phyloP scores from a whole-genome alignment of 108 stramenopile genomes.

The Nitzschia sp. region DNA sequence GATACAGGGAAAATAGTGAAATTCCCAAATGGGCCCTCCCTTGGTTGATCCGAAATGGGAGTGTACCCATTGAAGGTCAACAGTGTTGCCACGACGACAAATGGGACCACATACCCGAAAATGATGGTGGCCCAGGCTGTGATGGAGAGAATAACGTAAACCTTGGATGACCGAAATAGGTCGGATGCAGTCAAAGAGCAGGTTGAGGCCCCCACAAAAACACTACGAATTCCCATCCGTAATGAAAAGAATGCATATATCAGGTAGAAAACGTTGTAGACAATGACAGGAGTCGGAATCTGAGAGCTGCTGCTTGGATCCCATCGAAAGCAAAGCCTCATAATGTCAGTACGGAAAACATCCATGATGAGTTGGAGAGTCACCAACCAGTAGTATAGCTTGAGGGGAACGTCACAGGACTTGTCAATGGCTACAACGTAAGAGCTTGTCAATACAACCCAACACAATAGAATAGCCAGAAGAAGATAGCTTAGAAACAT shows the following conservation, averaged over 20 bases:
- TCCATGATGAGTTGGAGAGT: constrained; percentile 67
- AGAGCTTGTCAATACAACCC: constrained; percentile 62
- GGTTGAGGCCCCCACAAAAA: constrained; percentile 41
- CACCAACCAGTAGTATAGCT: constrained; percentile 68
- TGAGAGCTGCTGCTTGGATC: constrained; percentile 39
- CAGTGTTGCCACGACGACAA: constrained; percentile 55
- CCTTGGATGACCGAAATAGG: constrained; percentile 46
- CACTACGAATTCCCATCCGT: constrained; percentile 50
- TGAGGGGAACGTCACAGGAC: constrained; percentile 70
- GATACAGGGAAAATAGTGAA: constrained; percentile 54
- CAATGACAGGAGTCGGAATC: constrained; percentile 44
- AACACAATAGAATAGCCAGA: constrained; percentile 59
- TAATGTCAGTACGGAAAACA: constrained; percentile 70
- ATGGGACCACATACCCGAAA: constrained; percentile 62
- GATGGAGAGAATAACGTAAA: constrained; percentile 56
- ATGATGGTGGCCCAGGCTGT: constrained; percentile 66
- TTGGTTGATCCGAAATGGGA: constrained; percentile 32
- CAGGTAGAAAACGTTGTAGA: constrained; percentile 68
- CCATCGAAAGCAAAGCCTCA: constrained; percentile 63
- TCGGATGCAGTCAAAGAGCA: constrained; percentile 63
- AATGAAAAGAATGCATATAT: constrained; percentile 59
- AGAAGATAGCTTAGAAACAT: constrained; percentile 57
- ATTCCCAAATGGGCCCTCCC: constrained; percentile 5
- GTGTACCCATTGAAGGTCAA: constrained; percentile 73
- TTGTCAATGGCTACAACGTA: constrained; percentile 67